Evolutionary conservation across 2,329 filamentous ascomycete species (phyloP), one percentile per base, ranked within the genome.

Genomic region (Incumbomyces lentus): DNA sequence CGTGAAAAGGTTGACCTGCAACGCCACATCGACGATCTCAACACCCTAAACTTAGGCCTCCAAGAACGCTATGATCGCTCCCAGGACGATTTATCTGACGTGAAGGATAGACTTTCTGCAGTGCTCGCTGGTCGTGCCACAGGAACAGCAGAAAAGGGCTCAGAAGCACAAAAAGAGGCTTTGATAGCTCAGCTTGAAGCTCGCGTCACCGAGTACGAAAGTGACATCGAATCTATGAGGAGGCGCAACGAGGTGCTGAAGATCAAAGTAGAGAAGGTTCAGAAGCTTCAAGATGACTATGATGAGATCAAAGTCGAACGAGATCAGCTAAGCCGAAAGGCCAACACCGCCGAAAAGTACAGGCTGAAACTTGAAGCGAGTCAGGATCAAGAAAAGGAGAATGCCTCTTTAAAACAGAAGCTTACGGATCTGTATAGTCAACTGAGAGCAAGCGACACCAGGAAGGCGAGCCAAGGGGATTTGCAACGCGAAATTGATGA

Each of bases 181-280:
- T 69, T 86, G 41, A 88, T 89, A 58, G 78, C 79, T 33, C 75
- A 71, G 18, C 76, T 86, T 55, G 84, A 89, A 60, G 73, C 74
- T 16, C 76, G 84, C 55, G 65, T 82, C 10, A 76, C 83, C 47
- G 69, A 73, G 29, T 56, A 64, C 26, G 65, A 70, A 48, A 61
- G 68, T 47, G 66, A 70, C 49, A 63, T 68, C 6, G 66, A 68
- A 50, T 63, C 64, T 22, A 55, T 71, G 22, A 62, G 64, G 16
- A 70, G 69, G 62, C 64, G 61, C 1, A 60, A 68, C 18, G 67
- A 70, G 48, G 65, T 66, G 4, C 55, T 70, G 48, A 64, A 64
- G 37, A 63, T 68, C 46, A 69, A 71, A 53, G 66, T 65, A 14
- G 65, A 70, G 49, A 63, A 66, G 30, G 66, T 64, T 32, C 49